These are phyloP conservation scores for Effrenium voratum DNA, from an alignment of 73 alveolate species.

Conservation along the genomic window DNA sequence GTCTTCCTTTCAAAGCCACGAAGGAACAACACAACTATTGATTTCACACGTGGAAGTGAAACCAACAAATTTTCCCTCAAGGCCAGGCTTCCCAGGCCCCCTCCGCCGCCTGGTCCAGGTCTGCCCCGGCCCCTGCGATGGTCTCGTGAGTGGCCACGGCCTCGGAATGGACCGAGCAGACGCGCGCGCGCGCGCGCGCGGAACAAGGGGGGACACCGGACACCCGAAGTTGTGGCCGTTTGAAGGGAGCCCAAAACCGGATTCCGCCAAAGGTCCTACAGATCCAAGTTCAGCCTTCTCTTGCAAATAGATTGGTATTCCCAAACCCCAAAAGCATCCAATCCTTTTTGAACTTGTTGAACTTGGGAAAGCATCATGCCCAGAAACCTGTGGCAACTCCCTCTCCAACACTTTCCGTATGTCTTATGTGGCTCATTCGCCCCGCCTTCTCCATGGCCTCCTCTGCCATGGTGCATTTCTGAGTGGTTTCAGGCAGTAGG, in stretches of 20 bases:
- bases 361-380: background rate
- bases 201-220: too few relatives aligned
- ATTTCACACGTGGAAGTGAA: background rate
- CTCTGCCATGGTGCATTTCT: constrained; percentile 57
- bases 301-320: too few relatives aligned
- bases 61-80: background rate
- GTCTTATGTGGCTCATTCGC: too few relatives aligned
- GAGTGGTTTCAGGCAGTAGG: constrained; percentile 31
- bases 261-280: too few relatives aligned
- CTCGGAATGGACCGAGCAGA: background rate
- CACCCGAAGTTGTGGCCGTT: too few relatives aligned
- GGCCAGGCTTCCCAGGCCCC: background rate
- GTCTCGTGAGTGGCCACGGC: constrained; percentile 84
- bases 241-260: too few relatives aligned
- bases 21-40: too few relatives aligned
- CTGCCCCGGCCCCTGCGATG: constrained; percentile 42
- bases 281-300: too few relatives aligned
- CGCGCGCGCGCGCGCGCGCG: too few relatives aligned
- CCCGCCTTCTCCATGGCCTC: constrained; percentile 74
- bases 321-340: too few relatives aligned
- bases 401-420: too few relatives aligned
- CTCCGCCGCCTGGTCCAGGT: background rate
- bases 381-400: background rate
- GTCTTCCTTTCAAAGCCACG: too few relatives aligned
- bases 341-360: background rate